Conservation (phyloP, 805 yeast species). For the Pichia sporocuriosa region DNA sequence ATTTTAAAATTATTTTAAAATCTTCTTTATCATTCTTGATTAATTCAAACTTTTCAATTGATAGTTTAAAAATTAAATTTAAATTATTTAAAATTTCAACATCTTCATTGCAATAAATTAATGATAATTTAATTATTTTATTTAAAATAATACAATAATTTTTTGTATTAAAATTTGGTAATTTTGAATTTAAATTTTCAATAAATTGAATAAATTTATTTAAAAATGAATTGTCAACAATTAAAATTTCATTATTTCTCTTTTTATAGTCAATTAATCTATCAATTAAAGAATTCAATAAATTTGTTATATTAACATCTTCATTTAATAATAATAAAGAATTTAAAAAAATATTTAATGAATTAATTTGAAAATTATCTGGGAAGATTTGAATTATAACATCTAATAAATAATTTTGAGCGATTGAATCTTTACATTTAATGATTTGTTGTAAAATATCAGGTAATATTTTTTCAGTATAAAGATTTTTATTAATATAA, state of each 20-base stretch:
- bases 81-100: conserved; percentile 55
- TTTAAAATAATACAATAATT: conserved; percentile 61
- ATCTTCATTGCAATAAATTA: conserved; percentile 40
- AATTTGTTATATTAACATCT: conserved; percentile 56
- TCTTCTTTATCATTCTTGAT: conserved; percentile 27
- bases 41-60: conserved; percentile 33
- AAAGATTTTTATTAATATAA: conserved; percentile 50
- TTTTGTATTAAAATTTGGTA: conserved; percentile 60
- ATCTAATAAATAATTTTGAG: conserved; percentile 87
- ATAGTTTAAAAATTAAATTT: conserved; percentile 53
- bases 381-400: conserved; percentile 93
- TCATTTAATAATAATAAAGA: conserved; percentile 66
- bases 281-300: conserved; percentile 64
- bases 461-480: conserved; percentile 58
- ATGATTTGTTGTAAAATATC: conserved; percentile 80
- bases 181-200: conserved; percentile 43
- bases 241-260: conserved; percentile 29
- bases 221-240: conserved; percentile 37
- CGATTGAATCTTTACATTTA: conserved; percentile 85
- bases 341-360: conserved; percentile 59
- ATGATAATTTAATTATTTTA: conserved; percentile 56
- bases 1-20: conserved; percentile 32
- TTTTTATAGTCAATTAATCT: conserved; percentile 54
- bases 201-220: conserved; percentile 62
- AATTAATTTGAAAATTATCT: conserved; percentile 77